Evolutionary conservation across 2,329 filamentous ascomycete genomes (phyloP).

Genomic region (Claviceps capensis): DNA sequence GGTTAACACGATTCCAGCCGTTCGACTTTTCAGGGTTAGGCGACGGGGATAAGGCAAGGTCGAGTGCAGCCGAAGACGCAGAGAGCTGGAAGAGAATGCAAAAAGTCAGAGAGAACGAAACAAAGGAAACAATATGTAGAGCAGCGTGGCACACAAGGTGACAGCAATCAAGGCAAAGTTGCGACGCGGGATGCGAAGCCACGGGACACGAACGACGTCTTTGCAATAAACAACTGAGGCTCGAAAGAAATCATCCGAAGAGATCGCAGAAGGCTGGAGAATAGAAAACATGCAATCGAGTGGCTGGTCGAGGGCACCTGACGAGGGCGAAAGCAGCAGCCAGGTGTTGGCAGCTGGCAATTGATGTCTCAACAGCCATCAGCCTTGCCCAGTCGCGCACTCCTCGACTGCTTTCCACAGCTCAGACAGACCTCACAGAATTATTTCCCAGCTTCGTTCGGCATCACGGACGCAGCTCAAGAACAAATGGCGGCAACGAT

Average conservation of each 20-base stretch:
- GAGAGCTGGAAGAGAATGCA: conserved; percentile 46
- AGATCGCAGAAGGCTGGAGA: not conserved
- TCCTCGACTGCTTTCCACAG: not conserved
- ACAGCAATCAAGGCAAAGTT: not conserved
- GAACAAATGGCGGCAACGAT: not conserved
- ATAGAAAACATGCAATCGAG: not conserved
- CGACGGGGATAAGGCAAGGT: conserved; percentile 59
- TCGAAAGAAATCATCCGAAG: not conserved
- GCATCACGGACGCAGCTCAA: not conserved
- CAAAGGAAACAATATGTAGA: conserved; percentile 9
- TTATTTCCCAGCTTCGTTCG: not conserved
- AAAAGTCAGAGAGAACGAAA: conserved; percentile 20
- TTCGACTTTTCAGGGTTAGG: conserved; percentile 42
- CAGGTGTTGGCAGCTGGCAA: conserved; percentile 1
- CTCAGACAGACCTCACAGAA: not conserved
- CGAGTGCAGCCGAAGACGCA: conserved; percentile 66
- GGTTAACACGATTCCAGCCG: conserved; percentile 48
- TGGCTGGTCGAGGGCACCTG: not conserved
- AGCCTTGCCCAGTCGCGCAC: conserved; percentile 1
- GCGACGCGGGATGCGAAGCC: not conserved
- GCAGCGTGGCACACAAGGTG: conserved; percentile 1
- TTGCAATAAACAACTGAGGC: not conserved
- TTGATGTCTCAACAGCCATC: not conserved
- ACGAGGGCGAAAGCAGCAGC: not conserved
- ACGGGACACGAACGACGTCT: not conserved